Conservation (phyloP, 495 filamentous ascomycete species). For the Penicillium parvum region DNA sequence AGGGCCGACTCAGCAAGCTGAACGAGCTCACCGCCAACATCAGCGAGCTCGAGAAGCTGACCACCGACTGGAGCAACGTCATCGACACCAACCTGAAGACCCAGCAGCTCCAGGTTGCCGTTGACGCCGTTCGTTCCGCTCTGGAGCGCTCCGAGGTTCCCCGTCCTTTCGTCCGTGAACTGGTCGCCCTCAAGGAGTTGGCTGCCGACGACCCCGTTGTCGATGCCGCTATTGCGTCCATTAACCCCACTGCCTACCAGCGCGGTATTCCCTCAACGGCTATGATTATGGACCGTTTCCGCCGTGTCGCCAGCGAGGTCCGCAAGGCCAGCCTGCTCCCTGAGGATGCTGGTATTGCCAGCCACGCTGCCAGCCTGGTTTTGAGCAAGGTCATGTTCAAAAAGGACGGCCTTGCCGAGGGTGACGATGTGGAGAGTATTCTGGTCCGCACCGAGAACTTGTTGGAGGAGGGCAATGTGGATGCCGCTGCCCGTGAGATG, state of each 20-base stretch:
- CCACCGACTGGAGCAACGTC: constrained; percentile 77
- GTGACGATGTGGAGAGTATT: constrained; percentile 92
- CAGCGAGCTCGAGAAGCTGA: constrained; percentile 76
- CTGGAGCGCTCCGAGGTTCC: constrained; percentile 70
- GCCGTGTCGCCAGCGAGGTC: constrained; percentile 87
- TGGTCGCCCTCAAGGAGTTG: constrained; percentile 91
- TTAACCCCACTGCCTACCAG: constrained; percentile 92
- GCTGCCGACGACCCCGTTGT: constrained; percentile 77
- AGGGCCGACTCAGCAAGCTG: constrained; percentile 80
- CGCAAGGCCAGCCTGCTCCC: constrained; percentile 89
- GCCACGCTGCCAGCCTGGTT: constrained; percentile 81
- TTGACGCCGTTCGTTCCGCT: constrained; percentile 83
- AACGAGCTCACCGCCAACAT: constrained; percentile 72
- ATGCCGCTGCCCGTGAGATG: constrained; percentile 91
- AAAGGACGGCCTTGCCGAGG: constrained; percentile 79
- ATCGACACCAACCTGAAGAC: constrained; percentile 87
- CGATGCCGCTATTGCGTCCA: constrained; percentile 85
- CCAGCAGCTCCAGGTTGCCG: constrained; percentile 89
- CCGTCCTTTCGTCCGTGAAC: constrained; percentile 80
- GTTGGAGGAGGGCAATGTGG: constrained; percentile 87
- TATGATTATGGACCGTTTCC: constrained; percentile 91
- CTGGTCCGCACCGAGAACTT: constrained; percentile 80
- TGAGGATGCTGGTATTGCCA: constrained; percentile 88
- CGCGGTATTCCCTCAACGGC: constrained; percentile 76
- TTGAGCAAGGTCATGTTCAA: constrained; percentile 91